Evolutionary conservation across 2,329 filamentous ascomycete species (phyloP).

Genomic region (Colletotrichum orchidophilum): DNA sequence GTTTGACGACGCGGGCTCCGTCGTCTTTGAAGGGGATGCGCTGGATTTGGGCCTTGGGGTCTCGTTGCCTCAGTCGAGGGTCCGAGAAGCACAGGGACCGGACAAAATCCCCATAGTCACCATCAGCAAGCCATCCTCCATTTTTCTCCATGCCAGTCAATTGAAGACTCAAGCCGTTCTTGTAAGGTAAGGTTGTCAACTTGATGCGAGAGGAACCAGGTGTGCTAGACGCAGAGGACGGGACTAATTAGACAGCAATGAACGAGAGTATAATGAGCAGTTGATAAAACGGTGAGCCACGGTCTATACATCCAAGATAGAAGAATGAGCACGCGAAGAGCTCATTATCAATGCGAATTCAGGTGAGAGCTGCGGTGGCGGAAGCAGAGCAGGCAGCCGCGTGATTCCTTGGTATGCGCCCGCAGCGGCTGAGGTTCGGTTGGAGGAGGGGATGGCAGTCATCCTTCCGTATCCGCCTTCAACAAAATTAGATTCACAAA

Average conservation of each 20-base stretch:
- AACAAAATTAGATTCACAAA: background rate
- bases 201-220: too few relatives aligned
- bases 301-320: background rate
- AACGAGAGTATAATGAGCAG: background rate
- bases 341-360: background rate
- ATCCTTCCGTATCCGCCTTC: background rate
- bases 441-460: background rate
- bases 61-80: slow-evolving; percentile 34
- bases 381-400: slow-evolving; percentile 15
- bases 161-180: background rate
- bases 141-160: slow-evolving; percentile 22
- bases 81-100: slow-evolving; percentile 32
- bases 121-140: slow-evolving; percentile 24
- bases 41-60: slow-evolving; percentile 36
- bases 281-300: background rate
- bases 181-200: background rate
- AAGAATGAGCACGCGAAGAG: background rate
- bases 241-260: background rate
- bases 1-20: slow-evolving; percentile 33
- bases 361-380: background rate
- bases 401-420: background rate
- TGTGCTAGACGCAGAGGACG: background rate
- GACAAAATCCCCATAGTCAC: slow-evolving; percentile 30
- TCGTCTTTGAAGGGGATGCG: slow-evolving; percentile 33
- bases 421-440: slow-evolving; percentile 12